Percentiles rank a stretch among this genome's conserved stretches.
These are phyloP conservation scores for Myxozyma udenii DNA, from an alignment of 805 yeast genomes.

Conservation along the genomic window DNA sequence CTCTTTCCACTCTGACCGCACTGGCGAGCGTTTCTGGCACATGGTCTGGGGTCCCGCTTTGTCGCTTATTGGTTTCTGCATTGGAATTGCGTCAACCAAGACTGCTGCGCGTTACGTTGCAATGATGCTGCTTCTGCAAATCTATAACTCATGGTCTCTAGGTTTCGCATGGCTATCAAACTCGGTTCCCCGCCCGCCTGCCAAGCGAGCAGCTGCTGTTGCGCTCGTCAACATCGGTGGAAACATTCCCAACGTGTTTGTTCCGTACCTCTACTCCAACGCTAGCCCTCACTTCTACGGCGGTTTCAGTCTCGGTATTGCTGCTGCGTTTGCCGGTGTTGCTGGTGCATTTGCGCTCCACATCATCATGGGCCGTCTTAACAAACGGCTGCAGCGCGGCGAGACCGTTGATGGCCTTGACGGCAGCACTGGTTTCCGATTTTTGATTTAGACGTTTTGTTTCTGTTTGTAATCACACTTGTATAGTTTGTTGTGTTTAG, in stretches of 20 bases:
- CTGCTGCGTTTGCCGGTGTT: slow-evolving; percentile 20
- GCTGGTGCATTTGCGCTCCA: slow-evolving; percentile 8
- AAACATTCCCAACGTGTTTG: slow-evolving; percentile 32
- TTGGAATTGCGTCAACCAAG: slow-evolving; percentile 50
- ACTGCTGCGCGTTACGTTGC: slow-evolving; percentile 49
- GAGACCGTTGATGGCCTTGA: slow-evolving; percentile 34
- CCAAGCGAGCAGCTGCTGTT: slow-evolving; percentile 43
- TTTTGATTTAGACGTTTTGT: slow-evolving; percentile 18
- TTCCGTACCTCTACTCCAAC: slow-evolving; percentile 31
- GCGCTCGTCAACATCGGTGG: slow-evolving; percentile 47
- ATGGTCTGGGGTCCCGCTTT: slow-evolving; percentile 45
- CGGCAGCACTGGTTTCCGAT: slow-evolving; percentile 33
- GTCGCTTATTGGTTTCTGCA: slow-evolving; percentile 47
- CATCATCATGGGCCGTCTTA: slow-evolving; percentile 14
- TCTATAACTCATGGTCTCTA: slow-evolving; percentile 53
- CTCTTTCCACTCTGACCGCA: slow-evolving; percentile 14
- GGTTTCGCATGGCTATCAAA: slow-evolving; percentile 56
- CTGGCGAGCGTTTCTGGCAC: slow-evolving; percentile 42
- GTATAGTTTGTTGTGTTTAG: too few relatives aligned
- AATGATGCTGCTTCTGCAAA: slow-evolving; percentile 47
- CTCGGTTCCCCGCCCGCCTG: slow-evolving; percentile 54
- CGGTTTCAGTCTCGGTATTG: slow-evolving; percentile 31
- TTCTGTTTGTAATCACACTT: too few relatives aligned
- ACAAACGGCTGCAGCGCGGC: slow-evolving; percentile 30
- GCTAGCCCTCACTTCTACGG: slow-evolving; percentile 33